phyloP scores from a whole-genome alignment of 768 basidiomycete species.

The Trametes punicea region DNA sequence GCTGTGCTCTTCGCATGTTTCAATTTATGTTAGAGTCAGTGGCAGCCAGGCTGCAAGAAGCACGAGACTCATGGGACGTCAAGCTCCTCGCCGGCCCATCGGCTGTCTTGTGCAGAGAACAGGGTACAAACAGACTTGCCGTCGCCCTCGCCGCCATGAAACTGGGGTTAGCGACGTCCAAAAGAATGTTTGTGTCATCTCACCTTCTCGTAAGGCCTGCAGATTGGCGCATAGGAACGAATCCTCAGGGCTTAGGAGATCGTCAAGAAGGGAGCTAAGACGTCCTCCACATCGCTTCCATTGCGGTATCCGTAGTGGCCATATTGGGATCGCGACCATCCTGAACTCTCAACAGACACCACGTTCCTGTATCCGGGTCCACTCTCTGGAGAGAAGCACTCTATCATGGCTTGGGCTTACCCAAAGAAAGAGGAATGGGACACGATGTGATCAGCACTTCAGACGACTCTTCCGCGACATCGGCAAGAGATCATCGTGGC shows the following conservation, averaged over 20 bases:
- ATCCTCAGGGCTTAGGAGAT: constrained; percentile 1
- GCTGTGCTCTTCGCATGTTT: constrained; percentile 5
- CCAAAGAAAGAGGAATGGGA: background rate
- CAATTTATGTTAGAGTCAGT: background rate
- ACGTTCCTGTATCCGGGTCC: background rate
- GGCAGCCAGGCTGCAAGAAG: no score
- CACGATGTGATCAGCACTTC: no score
- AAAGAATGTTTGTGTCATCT: no score
- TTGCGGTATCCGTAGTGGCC: background rate
- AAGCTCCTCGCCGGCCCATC: background rate
- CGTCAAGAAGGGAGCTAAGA: background rate
- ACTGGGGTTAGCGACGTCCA: no score
- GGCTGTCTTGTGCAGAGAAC: background rate
- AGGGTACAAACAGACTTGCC: background rate
- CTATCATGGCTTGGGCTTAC: background rate
- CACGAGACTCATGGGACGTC: no score
- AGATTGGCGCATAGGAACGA: no score
- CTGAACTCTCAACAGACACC: background rate
- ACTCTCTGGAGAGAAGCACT: background rate
- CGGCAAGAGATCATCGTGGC: background rate
- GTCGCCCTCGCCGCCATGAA: no score
- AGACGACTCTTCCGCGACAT: background rate
- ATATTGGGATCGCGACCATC: background rate
- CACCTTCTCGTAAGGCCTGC: no score
- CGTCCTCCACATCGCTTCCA: background rate